Evolutionary conservation across 352 stramenopile species (phyloP).

Genomic region (Phytophthora ohioensis): DNA sequence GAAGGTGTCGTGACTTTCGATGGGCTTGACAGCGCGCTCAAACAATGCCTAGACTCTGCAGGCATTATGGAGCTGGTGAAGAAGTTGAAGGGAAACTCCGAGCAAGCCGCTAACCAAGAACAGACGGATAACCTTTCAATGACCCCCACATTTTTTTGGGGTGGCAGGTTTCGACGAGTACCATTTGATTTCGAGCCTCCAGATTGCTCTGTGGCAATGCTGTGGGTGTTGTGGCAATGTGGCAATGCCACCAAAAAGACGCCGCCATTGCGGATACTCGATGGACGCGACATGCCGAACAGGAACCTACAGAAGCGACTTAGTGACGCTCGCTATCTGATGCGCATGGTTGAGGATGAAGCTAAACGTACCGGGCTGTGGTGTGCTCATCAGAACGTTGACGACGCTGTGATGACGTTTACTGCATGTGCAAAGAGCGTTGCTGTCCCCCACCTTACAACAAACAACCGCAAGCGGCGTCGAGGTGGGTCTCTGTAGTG

Average conservation of each 20-base stretch:
- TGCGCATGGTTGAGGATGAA: constrained; percentile 10
- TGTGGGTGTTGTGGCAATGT: constrained; percentile 17
- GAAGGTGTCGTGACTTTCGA: constrained; percentile 20
- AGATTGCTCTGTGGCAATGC: constrained; percentile 1
- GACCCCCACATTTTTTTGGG: constrained; percentile 5
- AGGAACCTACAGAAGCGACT: constrained; percentile 17
- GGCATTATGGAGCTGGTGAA: constrained; percentile 1
- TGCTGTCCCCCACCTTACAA: background rate
- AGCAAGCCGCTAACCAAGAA: background rate
- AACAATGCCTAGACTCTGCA: background rate
- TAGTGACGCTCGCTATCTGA: constrained; percentile 16
- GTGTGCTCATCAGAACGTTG: constrained; percentile 1
- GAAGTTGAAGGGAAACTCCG: background rate
- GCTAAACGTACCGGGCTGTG: constrained; percentile 16
- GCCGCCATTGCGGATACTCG: constrained; percentile 3
- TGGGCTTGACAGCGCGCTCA: constrained; percentile 2
- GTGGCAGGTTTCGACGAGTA: constrained; percentile 6
- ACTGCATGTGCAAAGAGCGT: background rate
- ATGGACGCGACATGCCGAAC: constrained; percentile 19
- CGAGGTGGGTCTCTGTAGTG: constrained; percentile 5
- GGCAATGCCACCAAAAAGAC: constrained; percentile 9
- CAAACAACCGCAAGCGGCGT: background rate
- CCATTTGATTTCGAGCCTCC: constrained; percentile 3
- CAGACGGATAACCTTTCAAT: background rate
- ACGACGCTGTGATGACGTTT: constrained; percentile 5